These are phyloP conservation scores for Cutaneotrichosporon spelunceum DNA, from an alignment of 1,284 basidiomycete genomes.

Conservation along the genomic window DNA sequence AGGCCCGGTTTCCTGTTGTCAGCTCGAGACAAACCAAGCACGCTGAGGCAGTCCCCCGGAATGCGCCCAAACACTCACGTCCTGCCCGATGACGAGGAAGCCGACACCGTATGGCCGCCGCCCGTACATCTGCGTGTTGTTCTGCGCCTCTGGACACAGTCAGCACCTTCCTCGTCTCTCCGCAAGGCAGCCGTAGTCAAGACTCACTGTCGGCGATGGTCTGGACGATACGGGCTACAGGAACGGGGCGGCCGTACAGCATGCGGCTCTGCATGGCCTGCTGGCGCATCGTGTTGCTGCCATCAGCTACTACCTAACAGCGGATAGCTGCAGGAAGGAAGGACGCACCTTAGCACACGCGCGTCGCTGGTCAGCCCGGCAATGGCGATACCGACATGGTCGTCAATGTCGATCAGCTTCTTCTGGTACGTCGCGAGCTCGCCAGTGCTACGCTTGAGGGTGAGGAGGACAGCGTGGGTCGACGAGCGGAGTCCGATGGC, in stretches of 20 bases:
- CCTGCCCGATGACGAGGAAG: constrained; percentile 94
- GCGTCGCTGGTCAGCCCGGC: constrained; percentile 97
- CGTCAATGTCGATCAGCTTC: constrained; percentile 99
- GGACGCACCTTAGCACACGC: constrained; percentile 78
- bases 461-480: constrained; percentile 90
- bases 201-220: constrained; percentile 85
- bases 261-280: constrained; percentile 94
- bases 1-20: constrained; percentile 70
- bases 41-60: too few species aligned
- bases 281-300: constrained; percentile 97
- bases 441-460: constrained; percentile 97
- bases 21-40: background rate
- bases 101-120: constrained; percentile 97
- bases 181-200: background rate
- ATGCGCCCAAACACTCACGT: constrained; percentile 53
- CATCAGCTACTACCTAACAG: background rate
- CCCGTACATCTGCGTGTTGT: constrained; percentile 98
- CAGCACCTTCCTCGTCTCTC: background rate
- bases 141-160: constrained; percentile 75
- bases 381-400: constrained; percentile 97
- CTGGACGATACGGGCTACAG: constrained; percentile 87
- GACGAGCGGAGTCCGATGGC: constrained; percentile 93
- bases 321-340: background rate
- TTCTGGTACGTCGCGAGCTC: constrained; percentile 98
- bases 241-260: constrained; percentile 90